A percentile compares a stretch with the other conserved stretches of the same genome.
Evolutionary conservation across 148 eudicot genomes (phyloP).

Genomic region (Rhododendron mucronatum): DNA sequence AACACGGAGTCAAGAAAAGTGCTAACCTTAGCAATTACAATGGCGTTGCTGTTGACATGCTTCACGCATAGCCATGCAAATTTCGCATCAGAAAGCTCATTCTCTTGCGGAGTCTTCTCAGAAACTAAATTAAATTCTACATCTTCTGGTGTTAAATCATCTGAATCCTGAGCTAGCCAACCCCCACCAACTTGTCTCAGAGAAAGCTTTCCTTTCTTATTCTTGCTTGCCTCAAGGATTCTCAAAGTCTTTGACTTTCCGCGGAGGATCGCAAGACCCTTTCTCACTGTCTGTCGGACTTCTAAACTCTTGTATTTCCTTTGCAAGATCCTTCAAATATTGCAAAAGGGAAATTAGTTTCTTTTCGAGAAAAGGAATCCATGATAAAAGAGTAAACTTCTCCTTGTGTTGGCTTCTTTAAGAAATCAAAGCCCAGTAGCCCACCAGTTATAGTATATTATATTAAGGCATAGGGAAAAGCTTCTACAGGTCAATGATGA

Average conservation of each 20-base stretch:
- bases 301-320: constrained; percentile 82
- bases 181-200: constrained; percentile 96
- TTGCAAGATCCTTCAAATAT: constrained; percentile 67
- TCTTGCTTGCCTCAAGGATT: constrained; percentile 91
- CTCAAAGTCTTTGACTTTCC: constrained; percentile 93
- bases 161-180: constrained; percentile 93
- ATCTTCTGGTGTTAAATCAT: constrained; percentile 79
- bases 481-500: background rate
- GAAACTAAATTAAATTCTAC: constrained; percentile 64
- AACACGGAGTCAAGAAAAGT: background rate
- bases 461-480: background rate
- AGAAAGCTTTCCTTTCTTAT: constrained; percentile 73
- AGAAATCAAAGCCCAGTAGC: background rate
- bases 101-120: constrained; percentile 50
- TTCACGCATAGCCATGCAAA: constrained; percentile 97
- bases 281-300: constrained; percentile 85
- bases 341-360: background rate
- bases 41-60: constrained; percentile 99
- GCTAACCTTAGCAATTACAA: constrained; percentile 91
- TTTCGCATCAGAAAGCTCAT: constrained; percentile 75
- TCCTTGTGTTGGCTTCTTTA: background rate
- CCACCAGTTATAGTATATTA: background rate
- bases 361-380: background rate
- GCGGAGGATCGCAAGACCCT: constrained; percentile 89
- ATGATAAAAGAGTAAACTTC: background rate